A percentile compares a stretch with the other conserved stretches of the same genome.
Conservation (phyloP, 2,329 filamentous ascomycete species). For the Fusarium neocosmosporiellum region DNA sequence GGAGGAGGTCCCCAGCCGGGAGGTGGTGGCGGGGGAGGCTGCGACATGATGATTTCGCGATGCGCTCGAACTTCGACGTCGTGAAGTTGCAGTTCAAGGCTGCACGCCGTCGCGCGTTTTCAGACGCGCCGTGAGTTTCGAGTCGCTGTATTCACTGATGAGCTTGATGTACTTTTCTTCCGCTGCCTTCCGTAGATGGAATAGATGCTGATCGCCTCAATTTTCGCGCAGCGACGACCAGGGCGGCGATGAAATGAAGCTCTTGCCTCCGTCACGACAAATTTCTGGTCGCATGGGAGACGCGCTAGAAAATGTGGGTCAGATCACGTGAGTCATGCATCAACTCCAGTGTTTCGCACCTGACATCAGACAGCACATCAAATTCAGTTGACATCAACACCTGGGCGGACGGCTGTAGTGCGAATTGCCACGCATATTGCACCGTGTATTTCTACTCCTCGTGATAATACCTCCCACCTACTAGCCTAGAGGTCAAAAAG, state of each 20-base stretch:
- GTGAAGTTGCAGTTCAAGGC: too few species aligned
- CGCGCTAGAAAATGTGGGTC: slow-evolving; percentile 37
- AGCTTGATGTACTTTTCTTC: too few species aligned
- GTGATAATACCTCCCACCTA: background rate
- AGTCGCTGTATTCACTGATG: too few species aligned
- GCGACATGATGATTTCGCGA: slow-evolving; percentile 59
- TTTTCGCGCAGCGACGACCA: slow-evolving; percentile 47
- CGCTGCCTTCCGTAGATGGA: too few species aligned
- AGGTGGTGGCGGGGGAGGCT: slow-evolving; percentile 66
- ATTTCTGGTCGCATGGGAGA: slow-evolving; percentile 46
- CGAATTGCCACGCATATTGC: background rate
- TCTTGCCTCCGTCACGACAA: slow-evolving; percentile 47
- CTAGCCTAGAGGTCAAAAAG: background rate
- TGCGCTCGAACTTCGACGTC: too few species aligned
- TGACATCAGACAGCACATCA: background rate
- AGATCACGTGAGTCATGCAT: slow-evolving; percentile 37
- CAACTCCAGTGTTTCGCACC: too few species aligned
- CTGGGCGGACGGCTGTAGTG: background rate
- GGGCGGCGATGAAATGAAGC: slow-evolving; percentile 43
- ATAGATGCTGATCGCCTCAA: too few species aligned
- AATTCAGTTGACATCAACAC: background rate
- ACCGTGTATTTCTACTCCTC: background rate
- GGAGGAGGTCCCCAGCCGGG: slow-evolving; percentile 71
- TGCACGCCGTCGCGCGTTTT: too few species aligned
- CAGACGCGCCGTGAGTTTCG: too few species aligned